Evolutionary conservation across 2,329 filamentous ascomycete species (phyloP), one percentile per base, ranked within the genome.

Genomic region (Claviceps quebecensis): DNA sequence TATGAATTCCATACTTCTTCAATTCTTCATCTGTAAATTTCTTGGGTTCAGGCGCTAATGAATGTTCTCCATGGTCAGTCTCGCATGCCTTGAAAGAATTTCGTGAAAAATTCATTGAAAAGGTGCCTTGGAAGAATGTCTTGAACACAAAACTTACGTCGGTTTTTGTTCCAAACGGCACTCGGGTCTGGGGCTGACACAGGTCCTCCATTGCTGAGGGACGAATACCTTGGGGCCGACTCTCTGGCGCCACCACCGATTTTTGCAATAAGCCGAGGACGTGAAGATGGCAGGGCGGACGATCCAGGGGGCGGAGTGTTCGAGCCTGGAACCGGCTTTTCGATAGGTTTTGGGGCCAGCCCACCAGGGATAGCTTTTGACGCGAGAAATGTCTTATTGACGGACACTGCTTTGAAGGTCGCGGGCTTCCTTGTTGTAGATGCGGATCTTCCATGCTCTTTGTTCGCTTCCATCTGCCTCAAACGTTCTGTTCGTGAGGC

Each of bases 91-190:
- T 43, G 5, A 17, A 37, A 19, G 7, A 26, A 16, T 23, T 14
- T 22, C 8, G 9, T 29, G 9, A 29, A 29, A 29, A 11, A 29
- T 29, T 9, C 8, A 6, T 26, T 26, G 7, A 8, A 26, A 26
- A 7, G 8, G 2, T 26, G 7, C 26, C 14, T 23, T 54, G 38
- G 46, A 53, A 45, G 13, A 46, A 40, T 45, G 26, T 16, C 19
- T 13, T 7, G 16, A 34, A 26, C 3, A n/a, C 47, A 47, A 29
- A 49, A 71, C 83, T 64, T 77, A 84, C 86, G 85, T 72, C 83
- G 77, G 65, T 93, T 94, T 69, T 89, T 90, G 70, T 93, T 94
- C 87, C 87, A 94, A 41, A 94, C 86, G 50, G 77, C 84, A 65
- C 72, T 86, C 34, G 78, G 75, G 65, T 90, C 86, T 14, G 86